phyloP scores from a whole-genome alignment of 2,329 filamentous ascomycete species.

The Pseudocercospora macadamiae region DNA sequence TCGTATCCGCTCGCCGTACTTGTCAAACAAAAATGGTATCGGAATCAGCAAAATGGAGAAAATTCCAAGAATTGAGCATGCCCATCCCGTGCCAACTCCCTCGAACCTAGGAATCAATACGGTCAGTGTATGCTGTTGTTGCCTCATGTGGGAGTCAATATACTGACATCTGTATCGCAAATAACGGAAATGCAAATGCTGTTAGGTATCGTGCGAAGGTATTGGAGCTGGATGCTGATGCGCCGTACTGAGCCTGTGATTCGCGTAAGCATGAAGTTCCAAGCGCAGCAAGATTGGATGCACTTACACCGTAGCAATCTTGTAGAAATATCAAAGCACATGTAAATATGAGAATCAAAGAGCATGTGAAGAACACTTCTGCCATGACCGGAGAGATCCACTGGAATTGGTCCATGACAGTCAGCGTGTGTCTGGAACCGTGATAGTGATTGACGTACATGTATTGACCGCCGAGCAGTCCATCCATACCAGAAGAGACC shows the following conservation, averaged over 20 bases:
- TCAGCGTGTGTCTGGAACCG: too few relatives aligned
- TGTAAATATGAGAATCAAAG: constrained; percentile 41
- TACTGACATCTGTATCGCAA: constrained; percentile 39
- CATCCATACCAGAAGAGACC: constrained; percentile 35
- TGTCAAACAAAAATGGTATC: background rate
- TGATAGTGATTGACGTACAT: too few relatives aligned
- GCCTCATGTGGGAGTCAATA: too few relatives aligned
- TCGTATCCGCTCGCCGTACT: background rate
- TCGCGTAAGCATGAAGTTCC: background rate
- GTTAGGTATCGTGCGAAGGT: constrained; percentile 14
- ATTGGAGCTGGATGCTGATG: background rate
- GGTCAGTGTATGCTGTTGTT: too few relatives aligned
- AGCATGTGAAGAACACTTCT: constrained; percentile 40
- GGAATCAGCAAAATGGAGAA: background rate
- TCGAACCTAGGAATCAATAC: background rate
- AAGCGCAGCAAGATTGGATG: background rate
- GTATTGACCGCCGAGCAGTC: background rate
- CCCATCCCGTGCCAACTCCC: background rate
- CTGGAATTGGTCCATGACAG: too few relatives aligned
- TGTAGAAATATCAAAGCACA: background rate
- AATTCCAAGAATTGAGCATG: background rate
- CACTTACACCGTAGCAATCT: constrained; percentile 4
- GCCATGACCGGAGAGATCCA: constrained; percentile 43
- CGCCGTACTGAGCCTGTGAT: background rate
- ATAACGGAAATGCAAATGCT: constrained; percentile 44